Percentiles rank a stretch among this genome's conserved stretches.
phyloP scores from a whole-genome alignment of 768 basidiomycete species.

The Paxillus involutus region DNA sequence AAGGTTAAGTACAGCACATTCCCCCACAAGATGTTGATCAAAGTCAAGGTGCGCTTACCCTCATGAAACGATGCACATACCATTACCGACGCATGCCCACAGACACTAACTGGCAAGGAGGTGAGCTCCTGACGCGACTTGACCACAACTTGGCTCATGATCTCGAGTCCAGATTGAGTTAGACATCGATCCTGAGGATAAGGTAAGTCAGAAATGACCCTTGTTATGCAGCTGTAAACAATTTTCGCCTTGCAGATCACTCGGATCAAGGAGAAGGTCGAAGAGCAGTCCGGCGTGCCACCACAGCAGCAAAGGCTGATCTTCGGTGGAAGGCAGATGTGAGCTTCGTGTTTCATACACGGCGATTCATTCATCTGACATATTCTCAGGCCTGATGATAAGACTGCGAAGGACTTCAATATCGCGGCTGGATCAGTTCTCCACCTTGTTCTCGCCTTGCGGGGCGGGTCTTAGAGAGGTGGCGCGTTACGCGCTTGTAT shows the following conservation, averaged over 20 bases:
- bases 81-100: not conserved
- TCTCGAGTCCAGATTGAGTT: constrained; percentile 73
- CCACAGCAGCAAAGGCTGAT: constrained; percentile 95
- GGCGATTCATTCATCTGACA: not conserved
- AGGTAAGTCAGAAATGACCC: constrained; percentile 44
- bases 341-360: constrained; percentile 27
- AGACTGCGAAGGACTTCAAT: constrained; percentile 82
- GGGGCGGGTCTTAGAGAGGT: constrained; percentile 67
- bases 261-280: constrained; percentile 96
- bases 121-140: constrained; percentile 39
- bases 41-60: constrained; percentile 71
- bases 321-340: constrained; percentile 93
- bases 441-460: constrained; percentile 92
- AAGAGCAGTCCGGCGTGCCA: constrained; percentile 97
- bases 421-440: constrained; percentile 84
- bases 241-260: constrained; percentile 57
- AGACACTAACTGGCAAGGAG: constrained; percentile 99
- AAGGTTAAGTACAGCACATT: not conserved
- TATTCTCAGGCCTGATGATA: constrained; percentile 77
- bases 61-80: not conserved
- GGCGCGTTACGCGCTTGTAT: constrained; percentile 7
- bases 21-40: constrained; percentile 65
- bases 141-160: constrained; percentile 6
- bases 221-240: not conserved
- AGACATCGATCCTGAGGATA: constrained; percentile 89